Conservation (phyloP, 768 basidiomycete species). For the Lentinula sp. region DNA sequence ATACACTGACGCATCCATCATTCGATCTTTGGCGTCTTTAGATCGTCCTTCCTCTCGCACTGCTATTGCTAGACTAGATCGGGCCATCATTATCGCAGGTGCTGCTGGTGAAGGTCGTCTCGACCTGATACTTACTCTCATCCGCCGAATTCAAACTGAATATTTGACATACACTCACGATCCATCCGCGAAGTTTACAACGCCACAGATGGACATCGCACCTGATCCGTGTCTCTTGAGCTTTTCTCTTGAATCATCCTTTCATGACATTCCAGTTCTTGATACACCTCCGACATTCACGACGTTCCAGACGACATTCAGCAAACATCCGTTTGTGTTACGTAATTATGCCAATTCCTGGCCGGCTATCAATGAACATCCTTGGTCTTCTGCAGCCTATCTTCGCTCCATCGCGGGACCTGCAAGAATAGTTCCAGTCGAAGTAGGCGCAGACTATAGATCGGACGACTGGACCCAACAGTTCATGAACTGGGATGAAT, state of each 20-base stretch:
- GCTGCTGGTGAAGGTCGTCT: slow-evolving; percentile 55
- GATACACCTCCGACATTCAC: slow-evolving; percentile 49
- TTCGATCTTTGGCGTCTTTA: slow-evolving; percentile 41
- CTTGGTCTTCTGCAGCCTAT: slow-evolving; percentile 70
- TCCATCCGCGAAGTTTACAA: neutral
- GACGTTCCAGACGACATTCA: slow-evolving; percentile 40
- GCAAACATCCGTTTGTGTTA: slow-evolving; percentile 66
- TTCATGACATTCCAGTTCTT: slow-evolving; percentile 30
- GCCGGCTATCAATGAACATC: slow-evolving; percentile 68
- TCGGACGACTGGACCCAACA: slow-evolving; percentile 74
- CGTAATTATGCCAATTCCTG: slow-evolving; percentile 58
- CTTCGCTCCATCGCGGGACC: slow-evolving; percentile 66
- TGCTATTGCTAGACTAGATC: slow-evolving; percentile 63
- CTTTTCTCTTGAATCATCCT: neutral
- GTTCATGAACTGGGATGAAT: slow-evolving; percentile 72
- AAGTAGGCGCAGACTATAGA: slow-evolving; percentile 83
- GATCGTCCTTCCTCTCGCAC: slow-evolving; percentile 23
- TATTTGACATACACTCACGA: slow-evolving; percentile 12
- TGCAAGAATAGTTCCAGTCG: slow-evolving; percentile 85
- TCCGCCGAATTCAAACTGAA: slow-evolving; percentile 49
- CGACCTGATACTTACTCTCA: slow-evolving; percentile 58
- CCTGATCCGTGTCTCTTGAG: neutral
- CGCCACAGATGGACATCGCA: neutral
- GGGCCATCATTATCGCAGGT: slow-evolving; percentile 80
- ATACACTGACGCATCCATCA: slow-evolving; percentile 71